These are phyloP conservation scores for Russula olivacea DNA, from an alignment of 768 basidiomycete species.

Conservation along the genomic window DNA sequence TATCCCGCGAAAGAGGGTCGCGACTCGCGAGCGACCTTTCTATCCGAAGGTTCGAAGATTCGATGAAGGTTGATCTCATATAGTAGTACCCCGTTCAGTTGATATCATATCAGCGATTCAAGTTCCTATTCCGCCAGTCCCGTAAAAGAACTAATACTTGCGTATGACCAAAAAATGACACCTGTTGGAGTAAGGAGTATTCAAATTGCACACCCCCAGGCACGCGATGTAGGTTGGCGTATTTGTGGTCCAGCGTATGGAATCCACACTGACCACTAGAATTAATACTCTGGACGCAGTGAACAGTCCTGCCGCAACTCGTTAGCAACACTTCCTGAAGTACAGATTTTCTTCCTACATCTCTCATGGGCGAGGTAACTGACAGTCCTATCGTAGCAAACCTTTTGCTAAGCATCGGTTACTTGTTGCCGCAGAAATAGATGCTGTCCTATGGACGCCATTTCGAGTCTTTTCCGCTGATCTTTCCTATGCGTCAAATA, in stretches of 20 bases:
- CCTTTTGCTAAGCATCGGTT: neutral
- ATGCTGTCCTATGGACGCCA: constrained; percentile 27
- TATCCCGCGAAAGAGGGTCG: constrained; percentile 54
- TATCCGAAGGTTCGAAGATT: constrained; percentile 58
- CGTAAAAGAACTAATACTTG: constrained; percentile 39
- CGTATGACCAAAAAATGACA: no score
- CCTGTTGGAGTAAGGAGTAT: no score
- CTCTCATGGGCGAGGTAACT: no score
- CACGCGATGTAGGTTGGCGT: constrained; percentile 51
- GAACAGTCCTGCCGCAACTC: constrained; percentile 29
- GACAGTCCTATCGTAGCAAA: no score
- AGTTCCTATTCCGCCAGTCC: neutral
- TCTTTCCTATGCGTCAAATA: constrained; percentile 28
- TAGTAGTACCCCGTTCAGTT: neutral
- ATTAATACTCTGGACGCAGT: neutral
- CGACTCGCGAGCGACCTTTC: constrained; percentile 55
- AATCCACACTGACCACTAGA: neutral
- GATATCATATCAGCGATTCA: no score
- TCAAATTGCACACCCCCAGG: constrained; percentile 44
- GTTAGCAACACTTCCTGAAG: constrained; percentile 54
- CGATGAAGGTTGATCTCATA: no score
- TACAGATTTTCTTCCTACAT: constrained; percentile 37
- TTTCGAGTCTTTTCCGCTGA: neutral
- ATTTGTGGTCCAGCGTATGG: neutral
- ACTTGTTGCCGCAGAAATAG: no score